Evolutionary conservation across 495 filamentous ascomycete genomes (phyloP).

Genomic region (Monascus purpureus): DNA sequence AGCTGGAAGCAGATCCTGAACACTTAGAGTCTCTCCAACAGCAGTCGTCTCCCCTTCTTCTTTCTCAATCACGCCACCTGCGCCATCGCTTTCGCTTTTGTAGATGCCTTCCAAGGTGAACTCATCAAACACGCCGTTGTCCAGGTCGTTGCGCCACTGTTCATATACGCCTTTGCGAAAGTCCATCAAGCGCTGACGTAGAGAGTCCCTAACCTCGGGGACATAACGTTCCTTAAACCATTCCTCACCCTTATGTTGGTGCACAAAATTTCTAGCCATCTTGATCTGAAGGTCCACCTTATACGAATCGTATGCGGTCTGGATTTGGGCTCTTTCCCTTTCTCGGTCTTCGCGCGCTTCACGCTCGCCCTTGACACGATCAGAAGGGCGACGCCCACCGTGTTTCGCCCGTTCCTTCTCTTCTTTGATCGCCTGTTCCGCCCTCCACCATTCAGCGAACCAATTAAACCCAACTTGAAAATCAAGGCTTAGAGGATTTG

Average conservation of each 20-base stretch:
- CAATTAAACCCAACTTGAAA: constrained; percentile 94
- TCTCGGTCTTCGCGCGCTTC: constrained; percentile 77
- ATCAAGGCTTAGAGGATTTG: constrained; percentile 71
- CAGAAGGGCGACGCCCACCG: constrained; percentile 57
- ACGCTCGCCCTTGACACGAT: constrained; percentile 57
- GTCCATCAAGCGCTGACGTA: constrained; percentile 55
- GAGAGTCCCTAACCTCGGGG: constrained; percentile 55
- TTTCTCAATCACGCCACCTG: constrained; percentile 76
- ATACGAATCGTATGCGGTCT: constrained; percentile 83
- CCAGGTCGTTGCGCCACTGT: constrained; percentile 76
- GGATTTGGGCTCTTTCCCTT: constrained; percentile 78
- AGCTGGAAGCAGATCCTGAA: constrained; percentile 73
- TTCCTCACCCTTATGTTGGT: constrained; percentile 80
- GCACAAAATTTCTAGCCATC: constrained; percentile 79
- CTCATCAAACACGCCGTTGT: constrained; percentile 75
- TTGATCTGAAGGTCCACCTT: constrained; percentile 88
- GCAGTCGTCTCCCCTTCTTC: constrained; percentile 88
- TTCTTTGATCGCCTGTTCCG: constrained; percentile 72
- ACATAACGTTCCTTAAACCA: constrained; percentile 98
- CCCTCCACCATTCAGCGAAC: constrained; percentile 94
- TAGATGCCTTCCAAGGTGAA: constrained; percentile 92
- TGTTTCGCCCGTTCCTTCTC: constrained; percentile 67
- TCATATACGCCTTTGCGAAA: constrained; percentile 60
- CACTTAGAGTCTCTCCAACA: constrained; percentile 80
- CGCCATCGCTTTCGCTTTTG: constrained; percentile 81